Evolutionary conservation across 1,139 yeast species (phyloP), one percentile per base, ranked within the genome.

Genomic region (Hemisphaericaspora subhashii): DNA sequence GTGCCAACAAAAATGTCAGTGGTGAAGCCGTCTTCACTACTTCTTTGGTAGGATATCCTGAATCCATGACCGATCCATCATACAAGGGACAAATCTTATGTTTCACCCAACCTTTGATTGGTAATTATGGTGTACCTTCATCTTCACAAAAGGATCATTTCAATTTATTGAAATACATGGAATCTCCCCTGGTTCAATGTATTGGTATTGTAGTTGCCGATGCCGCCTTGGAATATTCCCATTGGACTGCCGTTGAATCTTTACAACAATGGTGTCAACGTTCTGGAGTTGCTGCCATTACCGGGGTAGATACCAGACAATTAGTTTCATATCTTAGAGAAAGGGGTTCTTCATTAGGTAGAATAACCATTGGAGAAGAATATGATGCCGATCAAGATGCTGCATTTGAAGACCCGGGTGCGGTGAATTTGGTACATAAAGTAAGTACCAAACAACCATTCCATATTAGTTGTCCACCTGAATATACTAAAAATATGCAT

Each of bases 11-110:
- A 51, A 87, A 88, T 54, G 80, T 88, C 45, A 83, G 95, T 47
- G 98, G 98, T 47, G 98, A 92, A 66, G 96, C 97, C 12, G 98
- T 92, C 33, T 92, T 92, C 72, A 87, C 98, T 35, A 92, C 98
- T 26, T 92, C 98, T 5, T 74, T 92, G 58, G 98, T 92, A 11
- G 98, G 98, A 13, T 92, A 92, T 63, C 98, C 98, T 8, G 98
- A 92, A 66, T 87, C 96, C 16, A 90, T 92, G 96, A 90, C 98
- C 20, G 98, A 92, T 63, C 98, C 98, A 30, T 88, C 96, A 5
- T 92, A 92, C 65, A 82, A 82, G 55, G 98, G 98, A 35, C 98
- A 92, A 68, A 90, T 92, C 50, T 79, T 92, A 53, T 95, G 94
- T 48, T 89, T 92, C 67, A 92, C 98, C 8, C 97, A 90, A 65